These are phyloP conservation scores for Lumnitzera littorea DNA, from an alignment of 345 rosid species.

Conservation along the genomic window DNA sequence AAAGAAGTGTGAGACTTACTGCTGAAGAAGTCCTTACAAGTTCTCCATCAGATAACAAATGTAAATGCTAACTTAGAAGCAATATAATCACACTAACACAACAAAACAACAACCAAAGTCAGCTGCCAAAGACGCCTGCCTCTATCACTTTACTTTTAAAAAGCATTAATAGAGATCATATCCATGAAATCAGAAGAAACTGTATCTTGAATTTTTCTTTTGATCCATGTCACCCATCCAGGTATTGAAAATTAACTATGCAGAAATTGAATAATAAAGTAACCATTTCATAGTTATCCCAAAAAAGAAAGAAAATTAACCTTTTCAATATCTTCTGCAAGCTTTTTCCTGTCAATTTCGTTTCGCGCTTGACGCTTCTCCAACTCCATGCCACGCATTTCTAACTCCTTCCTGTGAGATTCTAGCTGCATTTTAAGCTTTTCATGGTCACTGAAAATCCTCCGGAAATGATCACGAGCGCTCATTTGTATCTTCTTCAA, in stretches of 20 bases:
- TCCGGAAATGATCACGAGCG: slow-evolving; percentile 69
- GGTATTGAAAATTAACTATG: neutral
- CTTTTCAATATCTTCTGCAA: slow-evolving; percentile 68
- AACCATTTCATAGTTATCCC: slow-evolving; percentile 38
- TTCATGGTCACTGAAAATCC: slow-evolving; percentile 78
- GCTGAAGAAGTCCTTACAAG: too few species aligned
- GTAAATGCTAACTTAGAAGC: too few species aligned
- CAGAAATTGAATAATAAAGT: slow-evolving; percentile 9
- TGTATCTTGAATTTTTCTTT: neutral
- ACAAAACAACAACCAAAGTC: too few species aligned
- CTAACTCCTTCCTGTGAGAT: slow-evolving; percentile 69
- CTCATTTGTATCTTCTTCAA: slow-evolving; percentile 64
- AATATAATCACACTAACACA: too few species aligned
- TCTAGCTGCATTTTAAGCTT: slow-evolving; percentile 68
- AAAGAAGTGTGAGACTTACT: too few species aligned
- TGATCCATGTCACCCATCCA: neutral
- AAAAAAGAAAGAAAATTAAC: slow-evolving; percentile 8
- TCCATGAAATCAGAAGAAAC: too few species aligned
- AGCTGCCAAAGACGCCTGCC: too few species aligned
- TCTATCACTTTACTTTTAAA: too few species aligned
- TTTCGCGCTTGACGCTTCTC: slow-evolving; percentile 81
- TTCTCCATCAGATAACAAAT: too few species aligned
- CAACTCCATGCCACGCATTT: slow-evolving; percentile 54
- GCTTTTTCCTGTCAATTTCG: slow-evolving; percentile 60
- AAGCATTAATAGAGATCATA: neutral